Percentiles rank a stretch among this genome's conserved stretches.
Conservation (phyloP, 768 basidiomycete genomes). For the Suillus tomentosus region DNA sequence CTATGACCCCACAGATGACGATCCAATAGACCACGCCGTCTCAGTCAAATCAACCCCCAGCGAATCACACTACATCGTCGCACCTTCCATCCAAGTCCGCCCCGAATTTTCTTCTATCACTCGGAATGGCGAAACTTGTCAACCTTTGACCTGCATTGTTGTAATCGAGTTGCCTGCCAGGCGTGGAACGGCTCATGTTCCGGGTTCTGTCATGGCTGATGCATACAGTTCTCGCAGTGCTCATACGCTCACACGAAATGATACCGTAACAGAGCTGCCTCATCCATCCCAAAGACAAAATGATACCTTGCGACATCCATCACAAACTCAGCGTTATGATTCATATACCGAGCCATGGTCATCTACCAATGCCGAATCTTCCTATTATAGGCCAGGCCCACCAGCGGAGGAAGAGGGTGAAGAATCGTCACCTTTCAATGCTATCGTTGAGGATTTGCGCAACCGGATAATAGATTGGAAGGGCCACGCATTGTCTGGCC, state of each 20-base stretch:
- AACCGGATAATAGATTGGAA: slow-evolving; percentile 96
- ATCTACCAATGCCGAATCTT: slow-evolving; percentile 33
- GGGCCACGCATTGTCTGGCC: slow-evolving; percentile 85
- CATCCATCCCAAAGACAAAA: slow-evolving; percentile 20
- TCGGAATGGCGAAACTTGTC: slow-evolving; percentile 65
- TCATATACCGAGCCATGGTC: slow-evolving; percentile 26
- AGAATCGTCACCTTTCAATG: slow-evolving; percentile 62
- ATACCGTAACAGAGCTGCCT: slow-evolving; percentile 22
- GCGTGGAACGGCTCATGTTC: slow-evolving; percentile 51
- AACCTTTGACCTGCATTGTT: slow-evolving; percentile 92
- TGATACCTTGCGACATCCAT: slow-evolving; percentile 5
- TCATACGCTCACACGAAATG: slow-evolving; percentile 23
- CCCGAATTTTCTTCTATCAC: slow-evolving; percentile 87
- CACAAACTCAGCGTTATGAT: slow-evolving; percentile 15
- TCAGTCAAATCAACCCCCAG: slow-evolving; percentile 50
- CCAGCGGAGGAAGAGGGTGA: slow-evolving; percentile 49
- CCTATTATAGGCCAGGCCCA: slow-evolving; percentile 29
- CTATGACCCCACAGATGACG: slow-evolving; percentile 81
- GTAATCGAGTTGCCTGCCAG: slow-evolving; percentile 89
- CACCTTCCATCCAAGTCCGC: slow-evolving; percentile 91
- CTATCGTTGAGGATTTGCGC: slow-evolving; percentile 87
- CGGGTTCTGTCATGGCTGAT: slow-evolving; percentile 56
- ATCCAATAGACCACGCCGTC: slow-evolving; percentile 67
- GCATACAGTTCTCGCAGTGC: slow-evolving; percentile 39
- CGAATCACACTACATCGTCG: slow-evolving; percentile 73